These are phyloP conservation scores for Ascochyta koolunga DNA, from an alignment of 2,329 filamentous ascomycete species.

Conservation along the genomic window DNA sequence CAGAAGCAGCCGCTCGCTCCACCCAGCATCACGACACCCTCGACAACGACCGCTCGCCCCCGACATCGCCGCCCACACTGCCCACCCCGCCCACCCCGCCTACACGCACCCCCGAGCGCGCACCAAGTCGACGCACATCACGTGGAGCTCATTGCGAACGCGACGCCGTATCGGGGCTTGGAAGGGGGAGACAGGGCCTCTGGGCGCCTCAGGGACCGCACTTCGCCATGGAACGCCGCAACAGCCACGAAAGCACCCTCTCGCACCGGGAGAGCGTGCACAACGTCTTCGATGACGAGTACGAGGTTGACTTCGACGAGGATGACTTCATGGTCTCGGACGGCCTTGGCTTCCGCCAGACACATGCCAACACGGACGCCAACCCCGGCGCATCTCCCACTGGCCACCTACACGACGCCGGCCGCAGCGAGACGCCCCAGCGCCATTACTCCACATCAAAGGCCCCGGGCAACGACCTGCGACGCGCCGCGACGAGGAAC, in stretches of 20 bases:
- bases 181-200: conserved; percentile 35
- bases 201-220: conserved; percentile 38
- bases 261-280: conserved; percentile 39
- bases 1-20: conserved; percentile 16
- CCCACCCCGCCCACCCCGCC: conserved; percentile 14
- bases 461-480: conserved; percentile 31
- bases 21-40: conserved; percentile 31
- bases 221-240: conserved; percentile 49
- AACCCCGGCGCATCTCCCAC: conserved; percentile 26
- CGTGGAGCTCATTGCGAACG: conserved; percentile 21
- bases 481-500: conserved; percentile 44
- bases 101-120: conserved; percentile 21
- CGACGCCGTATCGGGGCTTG: conserved; percentile 27
- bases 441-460: conserved; percentile 32
- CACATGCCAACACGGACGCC: conserved; percentile 33
- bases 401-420: conserved; percentile 26
- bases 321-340: conserved; percentile 52
- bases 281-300: conserved; percentile 58
- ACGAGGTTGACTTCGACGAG: conserved; percentile 49
- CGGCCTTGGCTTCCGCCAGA: conserved; percentile 55
- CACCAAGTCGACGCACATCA: conserved; percentile 14
- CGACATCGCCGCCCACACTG: conserved; percentile 26
- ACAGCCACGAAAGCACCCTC: conserved; percentile 37
- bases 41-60: conserved; percentile 23
- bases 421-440: conserved; percentile 30